phyloP scores from a whole-genome alignment of 2,329 filamentous ascomycete genomes.

The Colletotrichum sp. region DNA sequence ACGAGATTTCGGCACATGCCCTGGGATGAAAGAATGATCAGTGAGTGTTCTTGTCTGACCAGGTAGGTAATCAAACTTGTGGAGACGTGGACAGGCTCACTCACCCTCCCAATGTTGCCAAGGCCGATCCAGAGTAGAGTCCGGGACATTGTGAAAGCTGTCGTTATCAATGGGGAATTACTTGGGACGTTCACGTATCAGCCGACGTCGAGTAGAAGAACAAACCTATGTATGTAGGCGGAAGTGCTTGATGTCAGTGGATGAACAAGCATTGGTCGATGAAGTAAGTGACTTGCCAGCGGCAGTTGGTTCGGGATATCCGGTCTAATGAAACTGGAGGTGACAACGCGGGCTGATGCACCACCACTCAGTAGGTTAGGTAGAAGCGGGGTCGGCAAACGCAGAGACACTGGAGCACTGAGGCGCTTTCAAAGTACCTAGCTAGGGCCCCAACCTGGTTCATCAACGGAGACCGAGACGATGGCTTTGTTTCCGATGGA shows the following conservation, averaged over 20 bases:
- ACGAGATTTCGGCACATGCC: constrained; percentile 87
- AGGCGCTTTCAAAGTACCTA: background rate
- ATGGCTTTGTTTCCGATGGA: background rate
- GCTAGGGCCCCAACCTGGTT: background rate
- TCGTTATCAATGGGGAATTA: background rate
- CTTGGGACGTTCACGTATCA: background rate
- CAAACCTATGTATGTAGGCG: background rate
- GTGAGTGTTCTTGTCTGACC: constrained; percentile 8
- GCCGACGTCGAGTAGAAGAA: background rate
- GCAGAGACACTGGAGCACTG: background rate
- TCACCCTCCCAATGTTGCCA: constrained; percentile 85
- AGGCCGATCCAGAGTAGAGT: constrained; percentile 81
- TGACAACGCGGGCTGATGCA: background rate
- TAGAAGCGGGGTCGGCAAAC: background rate
- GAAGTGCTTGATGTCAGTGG: background rate
- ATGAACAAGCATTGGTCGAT: background rate
- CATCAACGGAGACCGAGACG: background rate
- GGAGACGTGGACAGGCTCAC: constrained; percentile 49
- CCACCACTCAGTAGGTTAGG: background rate
- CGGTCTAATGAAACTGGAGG: background rate
- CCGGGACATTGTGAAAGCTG: constrained; percentile 47
- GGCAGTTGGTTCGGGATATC: background rate
- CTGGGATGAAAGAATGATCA: constrained; percentile 41
- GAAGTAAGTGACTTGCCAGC: background rate
- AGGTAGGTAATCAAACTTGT: constrained; percentile 16